phyloP scores from a whole-genome alignment of 2,329 filamentous ascomycete genomes.

The Paraphaeosphaeria minitans region DNA sequence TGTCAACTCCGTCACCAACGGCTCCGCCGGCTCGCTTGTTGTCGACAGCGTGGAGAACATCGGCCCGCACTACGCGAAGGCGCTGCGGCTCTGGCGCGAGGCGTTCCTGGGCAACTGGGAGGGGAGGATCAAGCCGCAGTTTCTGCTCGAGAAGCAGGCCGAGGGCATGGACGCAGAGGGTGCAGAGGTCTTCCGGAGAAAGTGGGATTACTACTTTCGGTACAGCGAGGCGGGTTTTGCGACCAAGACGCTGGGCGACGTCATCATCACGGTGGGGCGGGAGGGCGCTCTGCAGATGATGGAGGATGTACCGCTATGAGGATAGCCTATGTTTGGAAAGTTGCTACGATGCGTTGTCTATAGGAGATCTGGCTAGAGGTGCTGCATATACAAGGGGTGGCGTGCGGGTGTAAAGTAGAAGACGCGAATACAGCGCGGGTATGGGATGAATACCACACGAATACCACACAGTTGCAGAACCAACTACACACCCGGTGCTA shows the following conservation, averaged over 20 bases:
- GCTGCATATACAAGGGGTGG: neutral
- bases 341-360: neutral
- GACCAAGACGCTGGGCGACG: conserved; percentile 73
- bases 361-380: neutral
- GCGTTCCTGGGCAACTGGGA: conserved; percentile 69
- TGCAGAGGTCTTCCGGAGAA: conserved; percentile 69
- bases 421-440: too few species aligned
- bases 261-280: conserved; percentile 71
- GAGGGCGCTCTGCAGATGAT: conserved; percentile 71
- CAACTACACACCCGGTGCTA: too few species aligned
- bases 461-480: too few species aligned
- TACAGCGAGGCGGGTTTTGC: conserved; percentile 77
- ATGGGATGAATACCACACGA: too few species aligned
- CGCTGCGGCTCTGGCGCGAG: conserved; percentile 70
- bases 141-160: conserved; percentile 62
- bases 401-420: neutral
- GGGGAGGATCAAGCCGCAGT: conserved; percentile 62
- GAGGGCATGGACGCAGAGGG: conserved; percentile 68
- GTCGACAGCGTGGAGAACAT: conserved; percentile 74
- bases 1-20: conserved; percentile 65
- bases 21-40: conserved; percentile 66
- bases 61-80: conserved; percentile 73
- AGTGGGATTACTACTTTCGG: conserved; percentile 80
- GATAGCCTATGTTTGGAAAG: neutral
- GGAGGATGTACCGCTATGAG: conserved; percentile 69